These are phyloP conservation scores for Botrytis fabae DNA, from an alignment of 2,329 filamentous ascomycete genomes.

Conservation along the genomic window DNA sequence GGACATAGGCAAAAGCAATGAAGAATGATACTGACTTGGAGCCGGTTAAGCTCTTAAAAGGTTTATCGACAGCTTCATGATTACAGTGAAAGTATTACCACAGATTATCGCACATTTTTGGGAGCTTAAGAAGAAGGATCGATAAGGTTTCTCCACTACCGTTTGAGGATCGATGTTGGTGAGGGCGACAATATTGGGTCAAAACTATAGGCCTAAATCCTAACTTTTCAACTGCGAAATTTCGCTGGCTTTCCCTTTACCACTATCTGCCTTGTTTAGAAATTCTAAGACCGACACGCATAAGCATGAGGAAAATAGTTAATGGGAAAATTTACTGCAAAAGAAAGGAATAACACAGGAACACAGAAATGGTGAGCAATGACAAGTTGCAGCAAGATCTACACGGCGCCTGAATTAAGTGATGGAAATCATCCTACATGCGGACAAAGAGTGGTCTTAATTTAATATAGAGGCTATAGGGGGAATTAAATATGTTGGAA, in stretches of 20 bases:
- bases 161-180: background rate
- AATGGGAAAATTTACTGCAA: background rate
- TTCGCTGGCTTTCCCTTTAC: background rate
- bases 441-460: background rate
- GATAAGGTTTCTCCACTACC: background rate
- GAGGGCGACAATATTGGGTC: background rate
- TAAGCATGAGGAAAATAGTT: rapidly evolving
- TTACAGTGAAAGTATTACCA: background rate
- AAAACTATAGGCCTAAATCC: background rate
- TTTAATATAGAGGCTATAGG: too few species aligned
- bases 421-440: background rate
- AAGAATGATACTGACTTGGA: background rate
- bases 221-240: background rate
- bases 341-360: background rate
- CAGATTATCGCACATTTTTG: background rate
- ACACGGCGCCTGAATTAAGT: background rate
- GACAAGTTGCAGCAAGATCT: background rate
- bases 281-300: too few species aligned
- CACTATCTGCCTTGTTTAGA: background rate
- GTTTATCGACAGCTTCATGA: background rate
- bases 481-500: background rate
- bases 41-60: background rate
- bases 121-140: background rate
- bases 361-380: background rate
- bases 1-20: background rate